These are phyloP conservation scores for Chalaropsis thielavioides DNA, from an alignment of 2,329 filamentous ascomycete species.

Conservation along the genomic window DNA sequence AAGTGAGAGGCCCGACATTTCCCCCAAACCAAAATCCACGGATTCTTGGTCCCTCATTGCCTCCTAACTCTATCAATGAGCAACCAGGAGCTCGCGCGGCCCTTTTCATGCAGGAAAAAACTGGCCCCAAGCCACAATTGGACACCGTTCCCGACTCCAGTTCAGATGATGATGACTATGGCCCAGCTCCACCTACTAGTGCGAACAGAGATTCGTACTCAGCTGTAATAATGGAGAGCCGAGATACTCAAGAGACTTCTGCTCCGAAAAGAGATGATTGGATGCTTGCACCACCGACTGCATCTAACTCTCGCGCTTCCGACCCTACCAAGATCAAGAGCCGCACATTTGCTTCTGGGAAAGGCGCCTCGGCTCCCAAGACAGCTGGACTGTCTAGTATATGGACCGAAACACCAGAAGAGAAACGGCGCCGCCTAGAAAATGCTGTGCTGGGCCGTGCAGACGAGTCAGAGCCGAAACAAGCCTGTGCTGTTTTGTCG, in stretches of 20 bases:
- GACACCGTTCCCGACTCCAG: conserved; percentile 24
- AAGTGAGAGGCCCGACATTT: conserved; percentile 21
- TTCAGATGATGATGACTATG: conserved; percentile 41
- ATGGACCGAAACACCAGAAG: conserved; percentile 85
- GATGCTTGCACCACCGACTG: conserved; percentile 59
- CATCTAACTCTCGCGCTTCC: conserved; percentile 41
- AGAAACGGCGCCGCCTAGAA: conserved; percentile 67
- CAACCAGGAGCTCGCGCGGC: conserved; percentile 22
- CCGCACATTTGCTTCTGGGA: conserved; percentile 64
- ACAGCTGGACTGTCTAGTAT: conserved; percentile 43
- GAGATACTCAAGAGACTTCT: conserved; percentile 20
- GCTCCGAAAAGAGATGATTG: conserved; percentile 58
- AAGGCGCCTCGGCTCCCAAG: conserved; percentile 23
- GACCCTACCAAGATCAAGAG: conserved; percentile 75
- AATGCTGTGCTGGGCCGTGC: conserved; percentile 68
- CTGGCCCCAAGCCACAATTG: neutral
- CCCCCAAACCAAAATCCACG: conserved; percentile 21
- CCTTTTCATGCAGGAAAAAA: neutral
- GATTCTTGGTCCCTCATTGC: conserved; percentile 18
- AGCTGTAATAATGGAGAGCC: conserved; percentile 26
- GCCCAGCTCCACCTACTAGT: conserved; percentile 42
- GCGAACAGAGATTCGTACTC: conserved; percentile 36
- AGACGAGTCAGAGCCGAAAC: conserved; percentile 26
- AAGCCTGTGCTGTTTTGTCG: neutral
- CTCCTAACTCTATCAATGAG: conserved; percentile 25